A percentile compares a stretch with the other conserved stretches of the same genome.
Evolutionary conservation across 805 yeast species (phyloP).

Genomic region (Zygosaccharomyces kombuchaensis): DNA sequence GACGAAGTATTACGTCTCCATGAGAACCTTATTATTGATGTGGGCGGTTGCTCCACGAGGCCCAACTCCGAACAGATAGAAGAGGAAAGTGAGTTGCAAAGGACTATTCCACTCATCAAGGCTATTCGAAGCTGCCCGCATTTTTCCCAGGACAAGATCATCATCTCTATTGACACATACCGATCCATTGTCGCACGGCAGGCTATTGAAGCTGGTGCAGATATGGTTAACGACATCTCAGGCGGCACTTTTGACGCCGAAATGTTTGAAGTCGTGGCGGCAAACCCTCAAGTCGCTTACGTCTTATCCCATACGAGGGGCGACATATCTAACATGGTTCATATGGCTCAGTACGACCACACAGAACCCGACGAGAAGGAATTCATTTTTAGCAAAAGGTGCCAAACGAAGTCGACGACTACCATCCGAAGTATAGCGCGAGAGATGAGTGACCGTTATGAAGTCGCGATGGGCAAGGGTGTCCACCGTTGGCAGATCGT

Average conservation of each 20-base stretch:
- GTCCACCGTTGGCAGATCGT: conserved; percentile 86
- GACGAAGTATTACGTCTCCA: conserved; percentile 50
- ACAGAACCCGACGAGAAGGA: conserved; percentile 20
- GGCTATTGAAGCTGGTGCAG: conserved; percentile 73
- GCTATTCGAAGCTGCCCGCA: conserved; percentile 48
- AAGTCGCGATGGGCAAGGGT: conserved; percentile 56
- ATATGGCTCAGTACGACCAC: conserved; percentile 49
- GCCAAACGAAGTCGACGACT: conserved; percentile 23
- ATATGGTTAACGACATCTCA: conserved; percentile 86
- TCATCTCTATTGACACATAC: conserved; percentile 87
- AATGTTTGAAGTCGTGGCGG: conserved; percentile 68
- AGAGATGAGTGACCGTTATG: conserved; percentile 58
- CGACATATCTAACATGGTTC: conserved; percentile 65
- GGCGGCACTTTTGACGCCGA: conserved; percentile 67
- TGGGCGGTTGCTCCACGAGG: conserved; percentile 93
- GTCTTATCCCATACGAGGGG: conserved; percentile 85
- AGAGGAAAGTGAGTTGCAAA: conserved; percentile 57
- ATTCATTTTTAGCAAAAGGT: conserved; percentile 15
- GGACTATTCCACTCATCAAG: conserved; percentile 68
- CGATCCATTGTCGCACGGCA: conserved; percentile 68
- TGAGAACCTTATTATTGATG: conserved; percentile 56
- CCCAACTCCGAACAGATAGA: conserved; percentile 70
- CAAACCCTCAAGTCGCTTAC: conserved; percentile 63
- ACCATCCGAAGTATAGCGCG: conserved; percentile 55
- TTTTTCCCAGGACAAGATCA: conserved; percentile 37